Percentiles rank a stretch among this genome's conserved stretches.
phyloP scores from a whole-genome alignment of 345 rosid species.

The Eutrema yunnanense region DNA sequence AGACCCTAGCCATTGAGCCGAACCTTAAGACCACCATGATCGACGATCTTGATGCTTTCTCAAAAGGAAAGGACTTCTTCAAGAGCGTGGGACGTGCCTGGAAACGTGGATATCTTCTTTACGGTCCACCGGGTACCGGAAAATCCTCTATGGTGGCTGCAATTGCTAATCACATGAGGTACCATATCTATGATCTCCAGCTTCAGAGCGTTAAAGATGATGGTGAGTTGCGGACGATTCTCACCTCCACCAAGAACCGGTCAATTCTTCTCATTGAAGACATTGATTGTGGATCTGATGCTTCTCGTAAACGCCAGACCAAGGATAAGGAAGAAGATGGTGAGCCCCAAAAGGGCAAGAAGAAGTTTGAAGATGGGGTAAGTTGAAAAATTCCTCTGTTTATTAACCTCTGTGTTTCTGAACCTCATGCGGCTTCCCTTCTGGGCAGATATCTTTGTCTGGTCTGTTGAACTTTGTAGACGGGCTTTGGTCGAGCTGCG shows the following conservation, averaged over 20 bases:
- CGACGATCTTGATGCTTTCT: conserved; percentile 25
- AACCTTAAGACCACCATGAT: conserved; percentile 7
- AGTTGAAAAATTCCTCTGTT: background rate
- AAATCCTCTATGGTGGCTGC: conserved; percentile 30
- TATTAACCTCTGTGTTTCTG: background rate
- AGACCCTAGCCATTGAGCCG: conserved; percentile 26
- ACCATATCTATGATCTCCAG: conserved; percentile 27
- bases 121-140: background rate
- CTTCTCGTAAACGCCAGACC: conserved; percentile 6
- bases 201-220: conserved; percentile 21
- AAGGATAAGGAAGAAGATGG: background rate
- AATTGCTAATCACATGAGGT: conserved; percentile 30
- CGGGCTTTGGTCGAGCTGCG: conserved; percentile 26
- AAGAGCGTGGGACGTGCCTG: conserved; percentile 25
- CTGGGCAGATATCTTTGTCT: conserved; percentile 2
- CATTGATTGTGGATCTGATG: conserved; percentile 25
- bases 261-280: conserved; percentile 30
- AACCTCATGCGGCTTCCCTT: background rate
- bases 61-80: conserved; percentile 23
- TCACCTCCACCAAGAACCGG: conserved; percentile 18
- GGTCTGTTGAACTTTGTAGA: conserved; percentile 24
- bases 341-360: background rate
- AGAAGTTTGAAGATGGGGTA: background rate
- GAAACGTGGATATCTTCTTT: conserved; percentile 12
- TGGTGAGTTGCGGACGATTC: conserved; percentile 14